Evolutionary conservation across 148 eudicot species (phyloP).

Genomic region (Rheum nobile): DNA sequence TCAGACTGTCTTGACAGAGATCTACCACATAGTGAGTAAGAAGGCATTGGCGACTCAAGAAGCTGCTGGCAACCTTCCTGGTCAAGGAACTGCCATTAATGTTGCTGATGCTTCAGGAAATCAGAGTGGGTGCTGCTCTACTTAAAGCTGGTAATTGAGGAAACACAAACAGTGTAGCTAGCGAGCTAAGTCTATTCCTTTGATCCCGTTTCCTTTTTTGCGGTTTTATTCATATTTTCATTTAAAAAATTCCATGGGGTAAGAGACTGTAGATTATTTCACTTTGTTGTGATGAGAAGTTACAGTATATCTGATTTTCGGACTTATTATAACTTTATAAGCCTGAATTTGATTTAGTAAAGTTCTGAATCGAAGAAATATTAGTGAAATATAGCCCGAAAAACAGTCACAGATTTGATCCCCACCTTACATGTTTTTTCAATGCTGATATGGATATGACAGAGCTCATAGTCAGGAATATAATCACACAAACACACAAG

Average conservation of each 20-base stretch:
- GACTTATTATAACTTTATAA: not conserved
- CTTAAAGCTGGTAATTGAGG: not conserved
- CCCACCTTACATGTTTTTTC: too few relatives aligned
- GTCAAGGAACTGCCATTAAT: constrained; percentile 6
- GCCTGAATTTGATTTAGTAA: too few relatives aligned
- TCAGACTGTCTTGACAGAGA: constrained; percentile 9
- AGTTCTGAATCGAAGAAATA: too few relatives aligned
- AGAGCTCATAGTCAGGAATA: too few relatives aligned
- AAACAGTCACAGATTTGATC: too few relatives aligned
- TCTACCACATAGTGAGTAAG: constrained; percentile 6
- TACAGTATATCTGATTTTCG: not conserved
- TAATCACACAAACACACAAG: too few relatives aligned
- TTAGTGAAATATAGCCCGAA: too few relatives aligned
- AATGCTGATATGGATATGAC: too few relatives aligned
- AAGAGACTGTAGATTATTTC: not conserved
- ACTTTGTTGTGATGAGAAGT: not conserved
- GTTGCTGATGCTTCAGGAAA: not conserved
- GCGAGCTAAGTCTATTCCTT: not conserved
- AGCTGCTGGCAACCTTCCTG: constrained; percentile 6
- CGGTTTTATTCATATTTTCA: not conserved
- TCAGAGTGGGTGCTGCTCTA: constrained; percentile 4
- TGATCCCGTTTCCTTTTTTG: not conserved
- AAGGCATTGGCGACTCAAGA: constrained; percentile 12
- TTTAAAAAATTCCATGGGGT: not conserved
- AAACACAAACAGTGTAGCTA: not conserved